Conservation (phyloP, 2,329 filamentous ascomycete genomes). For the Meredithiella fracta region DNA sequence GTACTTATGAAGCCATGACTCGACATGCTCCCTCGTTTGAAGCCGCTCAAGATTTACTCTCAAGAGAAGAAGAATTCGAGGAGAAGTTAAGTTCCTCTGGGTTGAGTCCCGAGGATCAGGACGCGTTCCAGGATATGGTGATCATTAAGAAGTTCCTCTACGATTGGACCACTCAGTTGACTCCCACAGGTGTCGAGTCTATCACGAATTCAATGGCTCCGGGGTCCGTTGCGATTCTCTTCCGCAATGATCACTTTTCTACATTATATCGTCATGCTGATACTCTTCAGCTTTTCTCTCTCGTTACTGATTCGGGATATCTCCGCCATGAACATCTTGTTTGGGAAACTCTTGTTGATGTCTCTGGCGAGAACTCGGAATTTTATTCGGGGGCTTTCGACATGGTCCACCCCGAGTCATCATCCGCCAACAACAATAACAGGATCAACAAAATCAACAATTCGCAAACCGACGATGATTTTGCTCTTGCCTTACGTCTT, state of each 20-base stretch:
- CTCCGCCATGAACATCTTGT: conserved; percentile 77
- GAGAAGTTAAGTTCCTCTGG: conserved; percentile 46
- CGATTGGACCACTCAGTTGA: conserved; percentile 72
- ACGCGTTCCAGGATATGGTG: conserved; percentile 65
- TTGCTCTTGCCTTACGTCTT: conserved; percentile 78
- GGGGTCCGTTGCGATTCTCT: conserved; percentile 75
- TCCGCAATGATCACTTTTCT: conserved; percentile 94
- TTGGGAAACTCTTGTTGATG: conserved; percentile 85
- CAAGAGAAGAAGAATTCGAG: conserved; percentile 77
- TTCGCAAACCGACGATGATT: conserved; percentile 52
- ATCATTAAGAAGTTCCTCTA: conserved; percentile 72
- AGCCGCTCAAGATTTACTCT: conserved; percentile 76
- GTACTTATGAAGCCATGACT: conserved; percentile 51
- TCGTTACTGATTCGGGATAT: conserved; percentile 90
- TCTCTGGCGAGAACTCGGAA: conserved; percentile 66
- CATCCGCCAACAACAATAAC: not conserved
- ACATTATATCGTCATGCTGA: conserved; percentile 80
- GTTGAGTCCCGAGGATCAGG: conserved; percentile 57
- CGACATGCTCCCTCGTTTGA: conserved; percentile 74
- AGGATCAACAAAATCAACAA: not conserved
- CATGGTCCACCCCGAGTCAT: conserved; percentile 40
- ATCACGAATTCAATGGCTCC: conserved; percentile 55
- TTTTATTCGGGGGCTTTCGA: conserved; percentile 86
- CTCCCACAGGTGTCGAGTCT: conserved; percentile 59
- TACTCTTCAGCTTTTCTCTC: conserved; percentile 56